A percentile compares a stretch with the other conserved stretches of the same genome.
phyloP scores from a whole-genome alignment of 371 early-diverging fungal genomes.

The Rhizopus delemar region DNA sequence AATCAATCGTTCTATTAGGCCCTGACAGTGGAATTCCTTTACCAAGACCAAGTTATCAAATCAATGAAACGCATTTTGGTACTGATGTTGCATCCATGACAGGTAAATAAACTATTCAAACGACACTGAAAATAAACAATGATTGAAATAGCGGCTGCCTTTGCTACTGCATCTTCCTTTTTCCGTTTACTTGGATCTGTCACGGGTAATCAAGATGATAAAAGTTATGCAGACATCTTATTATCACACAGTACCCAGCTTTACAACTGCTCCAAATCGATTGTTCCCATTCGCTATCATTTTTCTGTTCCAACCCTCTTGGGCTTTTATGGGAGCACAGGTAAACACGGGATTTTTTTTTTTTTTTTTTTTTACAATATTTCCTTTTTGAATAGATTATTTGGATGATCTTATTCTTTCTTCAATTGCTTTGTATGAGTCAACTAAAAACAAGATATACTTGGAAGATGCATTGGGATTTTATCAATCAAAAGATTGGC shows the following conservation, averaged over 20 bases:
- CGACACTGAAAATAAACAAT: too few species aligned
- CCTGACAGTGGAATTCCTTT: conserved; percentile 34
- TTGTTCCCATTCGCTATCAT: conserved; percentile 44
- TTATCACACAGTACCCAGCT: conserved; percentile 44
- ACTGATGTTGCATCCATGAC: conserved; percentile 55
- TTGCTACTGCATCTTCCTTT: conserved; percentile 50
- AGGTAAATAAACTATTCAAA: conserved; percentile 3
- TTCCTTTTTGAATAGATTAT: conserved; percentile 15
- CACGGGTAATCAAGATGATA: conserved; percentile 36
- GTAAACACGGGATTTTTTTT: background rate
- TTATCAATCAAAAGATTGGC: conserved; percentile 15
- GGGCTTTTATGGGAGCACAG: conserved; percentile 40
- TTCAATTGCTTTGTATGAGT: conserved; percentile 49
- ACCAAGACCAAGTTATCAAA: conserved; percentile 46
- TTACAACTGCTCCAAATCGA: conserved; percentile 29
- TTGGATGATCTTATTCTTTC: conserved; percentile 53
- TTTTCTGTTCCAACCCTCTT: conserved; percentile 30
- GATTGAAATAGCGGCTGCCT: conserved; percentile 41
- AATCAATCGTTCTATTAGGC: conserved; percentile 7
- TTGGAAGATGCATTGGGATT: conserved; percentile 32
- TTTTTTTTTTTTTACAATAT: too few species aligned
- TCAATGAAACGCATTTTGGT: conserved; percentile 46
- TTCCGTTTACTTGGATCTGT: conserved; percentile 25
- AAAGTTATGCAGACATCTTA: conserved; percentile 38
- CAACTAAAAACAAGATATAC: conserved; percentile 37